Conservation (phyloP, 495 filamentous ascomycete species). For the Extremus antarcticus region DNA sequence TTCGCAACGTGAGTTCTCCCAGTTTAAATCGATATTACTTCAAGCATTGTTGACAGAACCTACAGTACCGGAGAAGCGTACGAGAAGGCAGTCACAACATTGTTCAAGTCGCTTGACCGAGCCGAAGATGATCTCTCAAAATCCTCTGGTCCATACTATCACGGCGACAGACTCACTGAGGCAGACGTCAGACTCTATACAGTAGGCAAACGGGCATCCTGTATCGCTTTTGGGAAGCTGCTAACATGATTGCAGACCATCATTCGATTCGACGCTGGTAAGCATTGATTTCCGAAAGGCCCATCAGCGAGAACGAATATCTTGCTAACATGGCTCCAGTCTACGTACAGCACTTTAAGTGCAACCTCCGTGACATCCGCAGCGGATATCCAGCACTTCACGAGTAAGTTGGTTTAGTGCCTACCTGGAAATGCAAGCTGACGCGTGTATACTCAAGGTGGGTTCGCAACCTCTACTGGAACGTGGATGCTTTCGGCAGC, state of each 20-base stretch:
- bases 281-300: too few species aligned
- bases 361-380: constrained; percentile 74
- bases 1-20: constrained; percentile 45
- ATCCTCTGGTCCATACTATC: constrained; percentile 52
- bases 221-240: background rate
- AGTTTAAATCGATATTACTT: background rate
- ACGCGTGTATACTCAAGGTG: constrained; percentile 29
- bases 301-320: too few species aligned
- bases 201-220: constrained; percentile 1
- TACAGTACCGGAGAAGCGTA: constrained; percentile 32
- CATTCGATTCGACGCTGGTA: constrained; percentile 80
- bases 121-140: constrained; percentile 54
- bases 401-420: constrained; percentile 12
- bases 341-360: constrained; percentile 93
- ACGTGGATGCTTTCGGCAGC: constrained; percentile 46
- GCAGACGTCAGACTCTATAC: constrained; percentile 69
- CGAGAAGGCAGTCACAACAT: background rate
- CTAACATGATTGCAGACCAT: constrained; percentile 41
- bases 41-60: too few species aligned
- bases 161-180: constrained; percentile 62
- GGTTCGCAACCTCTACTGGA: constrained; percentile 61
- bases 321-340: too few species aligned
- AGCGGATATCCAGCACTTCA: constrained; percentile 62
- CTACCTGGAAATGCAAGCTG: background rate
- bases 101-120: constrained; percentile 48